phyloP scores from a whole-genome alignment of 192 early-diverging fungal genomes.

The Coemansia sp. region DNA sequence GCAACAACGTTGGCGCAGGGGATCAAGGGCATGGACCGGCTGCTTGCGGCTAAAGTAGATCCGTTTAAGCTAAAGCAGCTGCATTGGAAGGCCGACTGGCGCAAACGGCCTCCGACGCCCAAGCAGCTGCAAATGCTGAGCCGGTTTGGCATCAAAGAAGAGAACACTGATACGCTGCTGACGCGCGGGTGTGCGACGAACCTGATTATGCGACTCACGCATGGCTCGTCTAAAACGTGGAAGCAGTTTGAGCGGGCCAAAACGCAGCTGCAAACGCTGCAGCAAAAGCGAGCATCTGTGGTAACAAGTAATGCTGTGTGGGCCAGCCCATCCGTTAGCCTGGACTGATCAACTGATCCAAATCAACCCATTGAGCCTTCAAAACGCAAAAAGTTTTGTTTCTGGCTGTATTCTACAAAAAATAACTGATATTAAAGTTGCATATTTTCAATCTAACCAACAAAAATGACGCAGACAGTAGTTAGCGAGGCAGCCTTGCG shows the following conservation, averaged over 20 bases:
- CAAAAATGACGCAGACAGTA: conserved; percentile 10
- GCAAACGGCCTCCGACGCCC: conserved; percentile 53
- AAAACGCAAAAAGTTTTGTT: background rate
- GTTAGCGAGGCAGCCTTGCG: conserved; percentile 9
- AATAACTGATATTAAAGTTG: background rate
- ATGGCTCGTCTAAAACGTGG: conserved; percentile 60
- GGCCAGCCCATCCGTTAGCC: background rate
- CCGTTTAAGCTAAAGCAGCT: conserved; percentile 2
- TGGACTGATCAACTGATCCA: background rate
- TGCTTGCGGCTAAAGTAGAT: conserved; percentile 34
- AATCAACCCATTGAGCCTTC: background rate
- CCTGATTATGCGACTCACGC: conserved; percentile 59
- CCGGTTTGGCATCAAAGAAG: conserved; percentile 36
- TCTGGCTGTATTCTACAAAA: background rate
- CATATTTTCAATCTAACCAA: background rate
- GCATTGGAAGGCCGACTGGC: conserved; percentile 58
- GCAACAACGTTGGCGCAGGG: conserved; percentile 57
- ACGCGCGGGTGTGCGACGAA: conserved; percentile 72
- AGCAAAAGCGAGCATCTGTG: background rate
- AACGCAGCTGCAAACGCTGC: background rate
- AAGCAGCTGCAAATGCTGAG: conserved; percentile 56
- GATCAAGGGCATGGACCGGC: conserved; percentile 67
- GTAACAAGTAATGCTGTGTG: background rate
- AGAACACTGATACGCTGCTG: conserved; percentile 8
- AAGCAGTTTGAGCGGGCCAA: conserved; percentile 14